Evolutionary conservation across 148 eudicot species (phyloP).

Genomic region (Vaccinium darrowii): DNA sequence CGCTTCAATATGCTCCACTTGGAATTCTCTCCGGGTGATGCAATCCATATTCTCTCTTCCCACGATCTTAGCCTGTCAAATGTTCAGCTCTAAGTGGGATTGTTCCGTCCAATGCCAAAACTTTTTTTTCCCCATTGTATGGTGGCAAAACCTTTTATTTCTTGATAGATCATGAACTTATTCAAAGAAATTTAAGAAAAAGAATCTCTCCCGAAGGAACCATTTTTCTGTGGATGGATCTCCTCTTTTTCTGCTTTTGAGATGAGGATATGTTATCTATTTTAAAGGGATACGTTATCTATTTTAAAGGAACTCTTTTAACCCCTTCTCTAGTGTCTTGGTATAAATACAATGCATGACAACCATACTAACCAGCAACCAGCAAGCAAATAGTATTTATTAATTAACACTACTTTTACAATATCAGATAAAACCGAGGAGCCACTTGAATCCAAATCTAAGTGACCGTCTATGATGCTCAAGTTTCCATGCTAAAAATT

Average conservation of each 20-base stretch:
- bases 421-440: background rate
- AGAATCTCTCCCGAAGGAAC: background rate
- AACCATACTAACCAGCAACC: background rate
- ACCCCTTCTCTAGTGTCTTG: background rate
- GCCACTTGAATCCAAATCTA: background rate
- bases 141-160: background rate
- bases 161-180: background rate
- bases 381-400: background rate
- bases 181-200: background rate
- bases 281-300: background rate
- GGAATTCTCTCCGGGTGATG: background rate
- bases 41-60: background rate
- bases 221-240: background rate
- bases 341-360: background rate
- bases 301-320: background rate
- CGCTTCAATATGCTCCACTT: background rate
- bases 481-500: background rate
- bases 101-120: background rate
- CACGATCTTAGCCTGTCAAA: background rate
- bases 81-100: background rate
- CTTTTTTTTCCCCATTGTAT: background rate
- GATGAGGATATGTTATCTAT: background rate
- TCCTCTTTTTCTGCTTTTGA: background rate
- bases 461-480: background rate
- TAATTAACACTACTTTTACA: background rate